Evolutionary conservation across 176 grass and related monocot species (phyloP).

Genomic region (Bonia amplexicaulis): DNA sequence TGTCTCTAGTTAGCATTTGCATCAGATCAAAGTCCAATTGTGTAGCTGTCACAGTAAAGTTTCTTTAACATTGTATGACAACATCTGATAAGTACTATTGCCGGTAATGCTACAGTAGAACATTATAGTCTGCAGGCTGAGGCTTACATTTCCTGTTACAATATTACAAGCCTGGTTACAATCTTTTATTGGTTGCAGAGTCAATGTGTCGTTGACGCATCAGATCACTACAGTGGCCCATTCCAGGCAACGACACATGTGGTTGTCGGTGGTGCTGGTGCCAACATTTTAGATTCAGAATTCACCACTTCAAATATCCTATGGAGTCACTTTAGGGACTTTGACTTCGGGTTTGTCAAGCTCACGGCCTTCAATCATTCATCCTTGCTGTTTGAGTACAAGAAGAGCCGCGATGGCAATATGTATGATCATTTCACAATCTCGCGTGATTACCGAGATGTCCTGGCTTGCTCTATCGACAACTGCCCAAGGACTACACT

Average conservation of each 20-base stretch:
- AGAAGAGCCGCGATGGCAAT: constrained; percentile 30
- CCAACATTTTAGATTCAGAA: constrained; percentile 22
- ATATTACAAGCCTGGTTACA: neutral
- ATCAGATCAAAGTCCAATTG: neutral
- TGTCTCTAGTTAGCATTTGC: neutral
- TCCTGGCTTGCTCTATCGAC: constrained; percentile 48
- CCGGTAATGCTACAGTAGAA: neutral
- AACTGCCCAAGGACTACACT: constrained; percentile 49
- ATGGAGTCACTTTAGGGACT: constrained; percentile 74
- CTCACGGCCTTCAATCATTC: constrained; percentile 28
- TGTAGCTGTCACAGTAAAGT: neutral
- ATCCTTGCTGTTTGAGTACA: constrained; percentile 16
- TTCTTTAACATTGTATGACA: neutral
- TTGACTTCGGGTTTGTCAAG: constrained; percentile 22
- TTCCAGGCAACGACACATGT: constrained; percentile 74
- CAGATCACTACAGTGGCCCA: constrained; percentile 46
- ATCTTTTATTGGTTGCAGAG: constrained; percentile 39
- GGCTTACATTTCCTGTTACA: neutral
- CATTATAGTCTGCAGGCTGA: neutral
- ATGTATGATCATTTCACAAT: constrained; percentile 73
- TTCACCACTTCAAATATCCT: constrained; percentile 36
- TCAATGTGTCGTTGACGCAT: constrained; percentile 46
- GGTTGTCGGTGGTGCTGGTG: constrained; percentile 61
- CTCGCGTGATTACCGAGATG: constrained; percentile 60
- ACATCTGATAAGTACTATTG: neutral